Percentiles rank a stretch among this genome's conserved stretches.
phyloP scores from a whole-genome alignment of 2,329 filamentous ascomycete species.

The Erysiphe pulchra region DNA sequence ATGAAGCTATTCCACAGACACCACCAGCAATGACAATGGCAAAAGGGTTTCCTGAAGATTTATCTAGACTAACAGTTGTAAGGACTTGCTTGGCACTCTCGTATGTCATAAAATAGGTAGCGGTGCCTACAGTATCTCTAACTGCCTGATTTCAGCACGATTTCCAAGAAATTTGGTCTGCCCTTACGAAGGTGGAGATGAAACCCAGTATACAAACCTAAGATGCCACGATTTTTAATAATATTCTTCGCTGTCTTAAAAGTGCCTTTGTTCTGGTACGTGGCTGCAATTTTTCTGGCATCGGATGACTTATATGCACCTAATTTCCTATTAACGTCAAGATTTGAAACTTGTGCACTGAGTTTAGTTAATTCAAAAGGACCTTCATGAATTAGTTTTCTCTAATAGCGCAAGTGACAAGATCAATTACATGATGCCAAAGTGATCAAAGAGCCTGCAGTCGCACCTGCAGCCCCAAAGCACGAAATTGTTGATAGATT shows the following conservation, averaged over 20 bases:
- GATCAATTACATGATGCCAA: conserved; percentile 40
- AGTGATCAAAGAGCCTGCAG: conserved; percentile 56
- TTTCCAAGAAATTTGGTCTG: background rate
- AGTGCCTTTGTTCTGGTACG: conserved; percentile 56
- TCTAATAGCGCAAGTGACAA: background rate
- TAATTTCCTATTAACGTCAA: conserved; percentile 35
- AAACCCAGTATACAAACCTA: conserved; percentile 60
- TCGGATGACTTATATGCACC: conserved; percentile 12
- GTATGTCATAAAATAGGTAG: conserved; percentile 74
- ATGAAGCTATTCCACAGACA: conserved; percentile 60
- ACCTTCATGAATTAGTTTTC: conserved; percentile 18
- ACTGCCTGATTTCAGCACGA: conserved; percentile 20
- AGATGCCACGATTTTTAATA: conserved; percentile 43
- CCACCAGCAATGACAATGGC: conserved; percentile 58
- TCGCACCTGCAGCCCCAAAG: conserved; percentile 55
- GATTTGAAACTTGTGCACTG: conserved; percentile 60
- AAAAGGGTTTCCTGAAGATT: conserved; percentile 50
- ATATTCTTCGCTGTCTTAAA: conserved; percentile 54
- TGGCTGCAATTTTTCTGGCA: conserved; percentile 24
- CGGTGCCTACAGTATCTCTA: conserved; percentile 59
- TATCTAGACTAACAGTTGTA: conserved; percentile 45
- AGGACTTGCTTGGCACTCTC: conserved; percentile 66
- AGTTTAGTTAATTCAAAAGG: conserved; percentile 81
- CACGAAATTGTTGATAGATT: conserved; percentile 48
- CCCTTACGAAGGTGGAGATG: conserved; percentile 48